These are phyloP conservation scores for Termitomyces bulborhizus DNA, from an alignment of 768 basidiomycete genomes.

Conservation along the genomic window DNA sequence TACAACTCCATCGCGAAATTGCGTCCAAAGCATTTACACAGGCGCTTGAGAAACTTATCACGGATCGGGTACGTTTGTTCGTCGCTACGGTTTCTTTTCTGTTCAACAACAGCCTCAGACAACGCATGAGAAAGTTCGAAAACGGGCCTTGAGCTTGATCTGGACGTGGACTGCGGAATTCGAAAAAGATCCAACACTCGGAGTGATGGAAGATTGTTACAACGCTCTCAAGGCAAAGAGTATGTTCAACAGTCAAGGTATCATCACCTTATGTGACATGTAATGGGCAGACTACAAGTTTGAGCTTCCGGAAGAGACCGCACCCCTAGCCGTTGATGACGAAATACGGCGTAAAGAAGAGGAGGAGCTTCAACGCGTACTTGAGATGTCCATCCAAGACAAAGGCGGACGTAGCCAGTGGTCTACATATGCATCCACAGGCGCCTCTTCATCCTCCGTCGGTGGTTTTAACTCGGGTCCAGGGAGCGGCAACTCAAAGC, in stretches of 20 bases:
- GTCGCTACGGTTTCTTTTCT: not conserved
- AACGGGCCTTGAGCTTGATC: constrained; percentile 63
- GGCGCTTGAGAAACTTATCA: constrained; percentile 79
- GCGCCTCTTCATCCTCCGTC: constrained; percentile 20
- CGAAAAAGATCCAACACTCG: constrained; percentile 70
- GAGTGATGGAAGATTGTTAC: constrained; percentile 89
- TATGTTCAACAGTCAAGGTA: constrained; percentile 21
- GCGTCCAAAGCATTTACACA: constrained; percentile 88
- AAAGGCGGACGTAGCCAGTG: constrained; percentile 71
- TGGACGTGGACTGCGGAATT: constrained; percentile 85
- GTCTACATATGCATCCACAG: constrained; percentile 32
- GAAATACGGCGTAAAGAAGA: constrained; percentile 82
- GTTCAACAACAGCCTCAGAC: constrained; percentile 41
- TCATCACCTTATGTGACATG: not conserved
- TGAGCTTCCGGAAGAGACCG: constrained; percentile 50
- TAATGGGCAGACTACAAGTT: constrained; percentile 61
- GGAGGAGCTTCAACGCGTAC: constrained; percentile 87
- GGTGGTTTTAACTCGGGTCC: constrained; percentile 17
- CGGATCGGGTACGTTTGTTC: constrained; percentile 64
- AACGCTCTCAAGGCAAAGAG: constrained; percentile 79
- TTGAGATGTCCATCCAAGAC: constrained; percentile 92
- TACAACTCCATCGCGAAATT: constrained; percentile 78
- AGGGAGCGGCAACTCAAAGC: constrained; percentile 12
- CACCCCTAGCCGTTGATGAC: constrained; percentile 69
- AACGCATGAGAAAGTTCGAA: constrained; percentile 87